These are phyloP conservation scores for Hyaloperonospora brassicae DNA, from an alignment of 352 stramenopile genomes.

Conservation along the genomic window DNA sequence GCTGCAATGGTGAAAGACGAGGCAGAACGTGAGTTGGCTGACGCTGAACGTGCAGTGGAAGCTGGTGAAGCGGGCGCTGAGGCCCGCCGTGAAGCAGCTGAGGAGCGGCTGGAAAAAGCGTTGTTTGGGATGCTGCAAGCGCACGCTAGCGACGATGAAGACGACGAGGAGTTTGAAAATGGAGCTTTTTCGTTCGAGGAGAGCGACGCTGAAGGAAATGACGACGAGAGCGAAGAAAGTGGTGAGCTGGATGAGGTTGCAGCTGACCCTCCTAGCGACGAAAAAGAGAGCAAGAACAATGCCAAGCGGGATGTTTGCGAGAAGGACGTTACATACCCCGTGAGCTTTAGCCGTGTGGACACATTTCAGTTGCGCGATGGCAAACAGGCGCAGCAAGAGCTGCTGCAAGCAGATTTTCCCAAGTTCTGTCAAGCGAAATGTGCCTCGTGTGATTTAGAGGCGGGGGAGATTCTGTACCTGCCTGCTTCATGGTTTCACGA, in stretches of 20 bases:
- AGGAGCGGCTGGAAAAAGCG: slow-evolving; percentile 56
- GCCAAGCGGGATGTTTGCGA: slow-evolving; percentile 28
- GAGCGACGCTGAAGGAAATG: slow-evolving; percentile 51
- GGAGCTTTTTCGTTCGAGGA: slow-evolving; percentile 43
- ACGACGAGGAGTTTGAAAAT: slow-evolving; percentile 47
- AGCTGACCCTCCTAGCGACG: slow-evolving; percentile 35
- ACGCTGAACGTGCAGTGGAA: slow-evolving; percentile 48
- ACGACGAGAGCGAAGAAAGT: slow-evolving; percentile 35
- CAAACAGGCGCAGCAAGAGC: slow-evolving; percentile 18
- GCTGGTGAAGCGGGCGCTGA: slow-evolving; percentile 40
- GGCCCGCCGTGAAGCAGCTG: slow-evolving; percentile 41
- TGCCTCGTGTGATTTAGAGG: slow-evolving; percentile 71
- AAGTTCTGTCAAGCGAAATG: slow-evolving; percentile 46
- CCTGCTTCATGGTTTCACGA: slow-evolving; percentile 97
- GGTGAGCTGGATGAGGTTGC: slow-evolving; percentile 48
- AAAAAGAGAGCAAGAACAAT: slow-evolving; percentile 20
- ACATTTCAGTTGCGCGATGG: slow-evolving; percentile 32
- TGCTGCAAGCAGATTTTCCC: slow-evolving; percentile 56
- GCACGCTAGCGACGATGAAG: slow-evolving; percentile 36
- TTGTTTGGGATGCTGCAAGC: slow-evolving; percentile 74
- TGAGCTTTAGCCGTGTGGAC: slow-evolving; percentile 75
- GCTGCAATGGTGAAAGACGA: slow-evolving; percentile 55
- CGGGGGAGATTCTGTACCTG: slow-evolving; percentile 94
- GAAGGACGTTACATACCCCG: slow-evolving; percentile 53
- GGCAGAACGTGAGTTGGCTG: slow-evolving; percentile 50